phyloP scores from a whole-genome alignment of 352 stramenopile genomes.

The Phytopythium boreale region DNA sequence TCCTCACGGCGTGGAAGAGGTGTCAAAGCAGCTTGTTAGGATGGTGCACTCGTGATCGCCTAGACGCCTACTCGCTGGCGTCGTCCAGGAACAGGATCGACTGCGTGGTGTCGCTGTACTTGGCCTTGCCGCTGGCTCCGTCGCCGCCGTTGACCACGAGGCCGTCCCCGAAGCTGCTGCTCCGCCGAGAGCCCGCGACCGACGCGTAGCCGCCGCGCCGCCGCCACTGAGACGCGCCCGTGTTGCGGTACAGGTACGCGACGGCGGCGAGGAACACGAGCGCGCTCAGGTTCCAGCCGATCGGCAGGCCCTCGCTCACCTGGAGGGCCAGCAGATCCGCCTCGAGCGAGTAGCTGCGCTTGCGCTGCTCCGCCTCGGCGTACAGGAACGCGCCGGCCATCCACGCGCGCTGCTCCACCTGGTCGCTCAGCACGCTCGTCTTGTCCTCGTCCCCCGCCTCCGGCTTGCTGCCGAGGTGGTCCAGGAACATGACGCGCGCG shows the following conservation, averaged over 20 bases:
- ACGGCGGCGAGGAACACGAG: conserved; percentile 49
- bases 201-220: conserved; percentile 6
- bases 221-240: neutral
- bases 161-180: conserved; percentile 14
- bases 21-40: neutral
- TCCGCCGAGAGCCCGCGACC: conserved; percentile 1
- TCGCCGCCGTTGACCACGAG: conserved; percentile 24
- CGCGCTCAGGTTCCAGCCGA: conserved; percentile 65
- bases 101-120: conserved; percentile 44
- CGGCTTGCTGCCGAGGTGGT: conserved; percentile 28
- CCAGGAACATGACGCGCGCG: conserved; percentile 52
- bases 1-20: neutral
- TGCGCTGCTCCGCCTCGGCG: conserved; percentile 56
- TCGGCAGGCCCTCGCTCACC: conserved; percentile 60
- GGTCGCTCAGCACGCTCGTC: conserved; percentile 11
- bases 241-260: conserved; percentile 55
- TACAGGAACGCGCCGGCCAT: conserved; percentile 69
- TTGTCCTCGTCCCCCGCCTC: conserved; percentile 22
- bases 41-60: neutral
- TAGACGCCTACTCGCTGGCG: conserved; percentile 47
- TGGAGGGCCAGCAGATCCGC: conserved; percentile 60
- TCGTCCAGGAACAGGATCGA: conserved; percentile 73
- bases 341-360: conserved; percentile 51
- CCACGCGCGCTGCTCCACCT: conserved; percentile 46
- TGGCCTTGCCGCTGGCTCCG: conserved; percentile 30